These are phyloP conservation scores for Candida silvicultrix DNA, from an alignment of 805 yeast species.

Conservation along the genomic window DNA sequence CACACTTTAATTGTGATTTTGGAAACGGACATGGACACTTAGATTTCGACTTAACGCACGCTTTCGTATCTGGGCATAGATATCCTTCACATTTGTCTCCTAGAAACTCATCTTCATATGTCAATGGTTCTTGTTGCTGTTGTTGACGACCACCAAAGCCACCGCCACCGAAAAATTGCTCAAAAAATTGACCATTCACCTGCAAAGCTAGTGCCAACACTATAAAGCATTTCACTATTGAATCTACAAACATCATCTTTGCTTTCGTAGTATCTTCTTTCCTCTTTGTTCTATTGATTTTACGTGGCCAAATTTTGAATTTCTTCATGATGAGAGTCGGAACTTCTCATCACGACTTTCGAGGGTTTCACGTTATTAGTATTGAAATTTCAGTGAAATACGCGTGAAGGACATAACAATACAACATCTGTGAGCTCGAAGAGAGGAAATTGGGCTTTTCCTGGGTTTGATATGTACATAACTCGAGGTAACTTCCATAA, in stretches of 20 bases:
- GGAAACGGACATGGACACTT: slow-evolving; percentile 94
- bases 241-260: not conserved
- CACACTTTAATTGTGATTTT: slow-evolving; percentile 75
- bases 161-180: slow-evolving; percentile 22
- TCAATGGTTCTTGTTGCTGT: slow-evolving; percentile 23
- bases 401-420: not conserved
- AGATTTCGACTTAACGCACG: slow-evolving; percentile 61
- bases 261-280: too few species aligned
- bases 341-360: not conserved
- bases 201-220: slow-evolving; percentile 5
- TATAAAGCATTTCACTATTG: not conserved
- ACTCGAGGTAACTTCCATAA: slow-evolving; percentile 60
- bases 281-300: too few species aligned
- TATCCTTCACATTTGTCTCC: slow-evolving; percentile 51
- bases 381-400: not conserved
- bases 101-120: slow-evolving; percentile 30
- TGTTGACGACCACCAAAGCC: slow-evolving; percentile 33
- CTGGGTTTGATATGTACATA: slow-evolving; percentile 52
- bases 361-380: not conserved
- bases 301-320: not conserved
- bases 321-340: not conserved
- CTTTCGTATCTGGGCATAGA: slow-evolving; percentile 77
- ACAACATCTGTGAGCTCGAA: not conserved
- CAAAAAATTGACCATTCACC: slow-evolving; percentile 32
- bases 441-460: not conserved